Evolutionary conservation across 108 stramenopile species (phyloP), one percentile per base, ranked within the genome.

Genomic region (Seminavis robusta): DNA sequence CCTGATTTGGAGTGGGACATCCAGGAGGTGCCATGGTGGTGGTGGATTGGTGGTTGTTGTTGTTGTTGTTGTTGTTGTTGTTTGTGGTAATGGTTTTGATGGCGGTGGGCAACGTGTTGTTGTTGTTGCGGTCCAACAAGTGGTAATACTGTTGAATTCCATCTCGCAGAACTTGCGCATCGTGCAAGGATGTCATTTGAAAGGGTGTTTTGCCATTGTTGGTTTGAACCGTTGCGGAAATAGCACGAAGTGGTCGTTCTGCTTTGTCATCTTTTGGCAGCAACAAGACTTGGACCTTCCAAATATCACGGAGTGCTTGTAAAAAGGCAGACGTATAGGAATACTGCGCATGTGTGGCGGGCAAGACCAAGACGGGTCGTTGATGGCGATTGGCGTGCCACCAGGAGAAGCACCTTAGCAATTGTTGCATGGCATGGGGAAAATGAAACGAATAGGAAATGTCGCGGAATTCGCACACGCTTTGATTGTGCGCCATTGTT

Each of bases 391-490:
- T 43, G 16, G 11, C 28, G 29, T 56, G 59, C 62, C 63, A 69
- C 27, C 38, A 76, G 7, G 63, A 55, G 41, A 48, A 69, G 30
- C 74, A 76, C 0, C 32, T 32, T 40, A 65, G 69, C 6, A 76
- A 24, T 44, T 64, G 58, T 48, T 76, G 74, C 74, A 76, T 76
- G 24, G 56, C 34, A 46, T 76, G 74, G 3, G 74, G 52, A 21
- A 76, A 76, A 44, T 76, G 74, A 3, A 15, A 21, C 24, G 50
- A 39, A 4, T 50, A 34, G 38, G 4, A 8, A 15, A 28, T 26
- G 48, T n/a, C 6, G 6, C 15, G 48, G 24, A 49, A 49, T 29
- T 49, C 29, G 24, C 48, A 49, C 26, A n/a, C n/a, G n/a, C n/a
- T n/a, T n/a, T n/a, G n/a, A n/a, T n/a, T n/a, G n/a, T n/a, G n/a